phyloP scores from a whole-genome alignment of 805 yeast genomes.

The Pichia membranifaciens region DNA sequence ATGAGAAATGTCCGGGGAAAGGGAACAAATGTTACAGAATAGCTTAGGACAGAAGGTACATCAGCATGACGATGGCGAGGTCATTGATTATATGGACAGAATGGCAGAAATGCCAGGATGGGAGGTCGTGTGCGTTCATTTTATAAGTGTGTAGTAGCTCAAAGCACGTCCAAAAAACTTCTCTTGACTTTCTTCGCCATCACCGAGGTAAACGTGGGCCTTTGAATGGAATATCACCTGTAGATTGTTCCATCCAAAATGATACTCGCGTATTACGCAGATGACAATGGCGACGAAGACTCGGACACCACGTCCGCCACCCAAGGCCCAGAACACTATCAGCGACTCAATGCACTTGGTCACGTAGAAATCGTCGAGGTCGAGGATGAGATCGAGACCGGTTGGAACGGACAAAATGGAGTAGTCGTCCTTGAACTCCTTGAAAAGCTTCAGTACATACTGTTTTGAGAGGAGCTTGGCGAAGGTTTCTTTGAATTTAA shows the following conservation, averaged over 20 bases:
- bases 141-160: slow-evolving; percentile 24
- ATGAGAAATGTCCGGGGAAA: too few relatives aligned
- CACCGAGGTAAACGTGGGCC: slow-evolving; percentile 15
- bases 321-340: slow-evolving; percentile 20
- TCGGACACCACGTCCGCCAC: slow-evolving; percentile 5
- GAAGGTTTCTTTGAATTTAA: slow-evolving; percentile 22
- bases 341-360: slow-evolving; percentile 20
- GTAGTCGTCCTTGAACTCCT: slow-evolving; percentile 26
- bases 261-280: slow-evolving; percentile 41
- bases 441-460: slow-evolving; percentile 17
- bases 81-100: too few relatives aligned
- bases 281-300: slow-evolving; percentile 33
- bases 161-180: slow-evolving; percentile 28
- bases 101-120: background rate
- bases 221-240: slow-evolving; percentile 21
- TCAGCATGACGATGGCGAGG: background rate
- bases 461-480: slow-evolving; percentile 17
- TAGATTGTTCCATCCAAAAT: slow-evolving; percentile 42
- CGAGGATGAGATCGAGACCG: slow-evolving; percentile 7
- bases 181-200: slow-evolving; percentile 20
- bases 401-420: slow-evolving; percentile 9
- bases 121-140: background rate
- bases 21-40: too few relatives aligned
- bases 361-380: background rate
- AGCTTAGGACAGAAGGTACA: too few relatives aligned